Evolutionary conservation across 148 eudicot species (phyloP).

Genomic region (Fagopyrum esculentum): DNA sequence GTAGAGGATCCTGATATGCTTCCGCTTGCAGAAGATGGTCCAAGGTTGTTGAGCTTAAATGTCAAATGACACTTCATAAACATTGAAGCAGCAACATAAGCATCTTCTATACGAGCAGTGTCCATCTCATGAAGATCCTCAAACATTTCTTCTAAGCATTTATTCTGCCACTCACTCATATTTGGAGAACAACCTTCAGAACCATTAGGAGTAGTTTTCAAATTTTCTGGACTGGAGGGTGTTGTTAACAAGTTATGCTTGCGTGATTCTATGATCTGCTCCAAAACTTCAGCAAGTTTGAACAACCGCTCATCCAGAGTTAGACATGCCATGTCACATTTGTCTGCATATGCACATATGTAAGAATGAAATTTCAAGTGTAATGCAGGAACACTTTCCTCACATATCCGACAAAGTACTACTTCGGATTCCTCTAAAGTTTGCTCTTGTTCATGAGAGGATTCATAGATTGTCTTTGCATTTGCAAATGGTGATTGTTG

Average conservation of each 20-base stretch:
- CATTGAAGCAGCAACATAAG: slow-evolving; percentile 18
- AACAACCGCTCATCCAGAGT: slow-evolving; percentile 41
- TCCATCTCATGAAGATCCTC: slow-evolving; percentile 77
- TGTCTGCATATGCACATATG: slow-evolving; percentile 63
- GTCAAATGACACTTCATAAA: slow-evolving; percentile 35
- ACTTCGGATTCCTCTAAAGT: slow-evolving; percentile 29
- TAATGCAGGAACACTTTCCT: slow-evolving; percentile 40
- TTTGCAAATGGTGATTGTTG: neutral
- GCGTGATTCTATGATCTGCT: slow-evolving; percentile 39
- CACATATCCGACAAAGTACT: slow-evolving; percentile 64
- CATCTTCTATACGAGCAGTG: slow-evolving; percentile 57
- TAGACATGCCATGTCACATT: slow-evolving; percentile 34
- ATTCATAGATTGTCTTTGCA: slow-evolving; percentile 15
- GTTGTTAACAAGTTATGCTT: slow-evolving; percentile 24
- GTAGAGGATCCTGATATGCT: slow-evolving; percentile 52
- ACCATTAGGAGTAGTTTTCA: slow-evolving; percentile 17
- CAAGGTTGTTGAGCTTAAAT: slow-evolving; percentile 34
- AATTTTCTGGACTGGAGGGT: slow-evolving; percentile 36
- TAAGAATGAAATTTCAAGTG: slow-evolving; percentile 58
- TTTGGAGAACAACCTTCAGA: slow-evolving; percentile 38
- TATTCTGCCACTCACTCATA: slow-evolving; percentile 43
- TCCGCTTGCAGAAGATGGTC: slow-evolving; percentile 48
- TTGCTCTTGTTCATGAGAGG: slow-evolving; percentile 25
- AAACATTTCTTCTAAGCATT: slow-evolving; percentile 54
- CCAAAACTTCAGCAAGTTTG: slow-evolving; percentile 48